These are phyloP conservation scores for Starmerella stigmatis DNA, from an alignment of 805 yeast genomes.

Conservation along the genomic window DNA sequence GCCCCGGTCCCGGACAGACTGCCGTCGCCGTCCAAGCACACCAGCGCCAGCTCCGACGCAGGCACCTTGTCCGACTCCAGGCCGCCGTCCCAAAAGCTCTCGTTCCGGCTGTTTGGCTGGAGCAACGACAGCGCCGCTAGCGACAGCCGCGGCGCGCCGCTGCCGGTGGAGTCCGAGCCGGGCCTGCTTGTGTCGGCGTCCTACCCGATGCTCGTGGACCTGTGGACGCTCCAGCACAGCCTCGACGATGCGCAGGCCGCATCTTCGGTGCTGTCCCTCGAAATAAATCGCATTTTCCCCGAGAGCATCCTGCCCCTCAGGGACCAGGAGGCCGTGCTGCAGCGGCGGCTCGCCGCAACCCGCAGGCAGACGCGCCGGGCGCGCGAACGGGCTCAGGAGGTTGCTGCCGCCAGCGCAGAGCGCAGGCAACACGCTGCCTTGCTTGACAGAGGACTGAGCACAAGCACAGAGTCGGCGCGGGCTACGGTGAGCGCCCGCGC, in stretches of 20 bases:
- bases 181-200: slow-evolving; percentile 13
- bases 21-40: too few species aligned
- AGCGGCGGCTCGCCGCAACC: slow-evolving; percentile 6
- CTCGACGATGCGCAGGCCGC: slow-evolving; percentile 26
- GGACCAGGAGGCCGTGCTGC: slow-evolving; percentile 12
- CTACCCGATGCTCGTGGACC: slow-evolving; percentile 26
- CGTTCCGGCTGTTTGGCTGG: slow-evolving; percentile 14
- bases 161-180: neutral
- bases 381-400: neutral
- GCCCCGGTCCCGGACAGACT: neutral
- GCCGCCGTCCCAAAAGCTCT: neutral
- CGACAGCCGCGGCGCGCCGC: neutral
- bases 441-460: too few species aligned
- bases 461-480: neutral
- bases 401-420: neutral
- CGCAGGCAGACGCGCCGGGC: neutral
- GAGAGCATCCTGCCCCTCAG: slow-evolving; percentile 7
- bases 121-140: neutral
- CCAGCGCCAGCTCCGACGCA: neutral
- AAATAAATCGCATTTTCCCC: slow-evolving; percentile 18
- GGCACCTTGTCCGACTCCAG: neutral
- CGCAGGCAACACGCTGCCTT: neutral
- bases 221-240: slow-evolving; percentile 28
- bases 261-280: slow-evolving; percentile 12
- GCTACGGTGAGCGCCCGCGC: neutral